Base-by-base conservation (phyloP, 2,329 filamentous ascomycete species). In the Chrysoporthe austroafricana region DNA sequence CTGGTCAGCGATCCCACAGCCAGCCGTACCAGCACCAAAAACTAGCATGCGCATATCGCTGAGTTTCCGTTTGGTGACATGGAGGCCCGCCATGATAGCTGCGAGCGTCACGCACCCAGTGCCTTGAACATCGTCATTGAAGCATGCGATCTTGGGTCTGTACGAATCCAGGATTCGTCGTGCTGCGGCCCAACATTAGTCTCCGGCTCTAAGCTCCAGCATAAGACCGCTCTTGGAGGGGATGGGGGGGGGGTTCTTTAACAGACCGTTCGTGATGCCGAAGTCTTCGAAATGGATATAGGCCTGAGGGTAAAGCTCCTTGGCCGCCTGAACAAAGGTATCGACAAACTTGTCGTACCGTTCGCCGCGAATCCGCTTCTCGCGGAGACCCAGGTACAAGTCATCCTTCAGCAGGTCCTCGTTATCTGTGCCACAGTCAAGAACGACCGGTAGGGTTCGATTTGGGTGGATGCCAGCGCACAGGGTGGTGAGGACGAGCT, bases 221-320 rank as follows among this genome's bases (percentile, higher is more conserved):
- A 8, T 48, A n/a, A 9, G 36, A 5, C 6, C 9, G 36, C 36
- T 21, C 7, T 8, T 7, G 8, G 11, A 7, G 3, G 39, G n/a
- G 5, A n/a, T 1, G 26, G 14, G 9, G 32, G n/a, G 16, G 14
- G 11, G 7, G 1, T 11, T 39, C 34, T 42, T 26, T 42, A 3
- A 69, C 78, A 71, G 69, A 85, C 86, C 87, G 73, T 97, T 97
- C 1, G 78, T 78, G 0, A 96, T 79, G 0, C 93, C 93, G 79
- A 97, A 96, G 74, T 97, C 94, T 74, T 97, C 92, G 73, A 96
- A 97, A 74, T 97, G 93, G 26, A 97, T 90, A 73, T 94, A 95
- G 0, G 94, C 93, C 58, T 85, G 88, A 0, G 94, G 94, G 69
- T 90, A 97, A 1, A 88, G 83, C 72, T 90, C 88, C 57, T 88